Conservation (phyloP, 805 yeast species). For the Wickerhamiella occidentalis region DNA sequence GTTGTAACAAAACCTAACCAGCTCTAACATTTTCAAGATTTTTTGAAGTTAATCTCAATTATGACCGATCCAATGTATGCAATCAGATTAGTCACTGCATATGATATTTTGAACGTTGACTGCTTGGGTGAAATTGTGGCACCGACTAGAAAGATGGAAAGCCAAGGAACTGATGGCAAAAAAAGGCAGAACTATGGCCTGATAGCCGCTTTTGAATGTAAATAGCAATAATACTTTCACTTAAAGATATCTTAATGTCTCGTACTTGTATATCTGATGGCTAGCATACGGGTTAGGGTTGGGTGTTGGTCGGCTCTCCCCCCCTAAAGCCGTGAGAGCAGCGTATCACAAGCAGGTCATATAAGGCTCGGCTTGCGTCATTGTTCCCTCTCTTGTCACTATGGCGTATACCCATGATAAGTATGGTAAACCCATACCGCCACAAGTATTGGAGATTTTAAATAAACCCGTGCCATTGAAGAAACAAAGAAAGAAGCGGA, state of each 20-base stretch:
- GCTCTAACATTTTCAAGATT: no score
- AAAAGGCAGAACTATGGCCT: no score
- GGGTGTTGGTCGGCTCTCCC: not conserved
- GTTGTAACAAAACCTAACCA: no score
- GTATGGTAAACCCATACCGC: conserved; percentile 12
- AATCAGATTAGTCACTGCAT: not conserved
- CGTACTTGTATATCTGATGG: no score
- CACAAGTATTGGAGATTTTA: conserved; percentile 6
- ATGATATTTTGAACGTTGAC: not conserved
- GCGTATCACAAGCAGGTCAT: not conserved
- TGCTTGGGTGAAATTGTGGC: not conserved
- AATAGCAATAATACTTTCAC: no score
- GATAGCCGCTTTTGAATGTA: no score
- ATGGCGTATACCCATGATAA: conserved; percentile 11
- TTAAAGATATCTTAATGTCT: no score
- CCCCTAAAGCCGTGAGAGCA: not conserved
- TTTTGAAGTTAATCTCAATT: no score
- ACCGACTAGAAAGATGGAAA: no score
- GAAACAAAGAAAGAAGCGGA: not conserved
- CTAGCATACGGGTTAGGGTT: not conserved
- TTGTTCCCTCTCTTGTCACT: not conserved
- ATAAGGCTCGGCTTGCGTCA: not conserved
- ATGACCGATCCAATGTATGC: not conserved
- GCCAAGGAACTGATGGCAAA: no score
- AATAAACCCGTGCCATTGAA: conserved; percentile 10